Evolutionary conservation across 805 yeast genomes (phyloP), one percentile per base, ranked within the genome.

Genomic region (Isabelozyma heimii): DNA sequence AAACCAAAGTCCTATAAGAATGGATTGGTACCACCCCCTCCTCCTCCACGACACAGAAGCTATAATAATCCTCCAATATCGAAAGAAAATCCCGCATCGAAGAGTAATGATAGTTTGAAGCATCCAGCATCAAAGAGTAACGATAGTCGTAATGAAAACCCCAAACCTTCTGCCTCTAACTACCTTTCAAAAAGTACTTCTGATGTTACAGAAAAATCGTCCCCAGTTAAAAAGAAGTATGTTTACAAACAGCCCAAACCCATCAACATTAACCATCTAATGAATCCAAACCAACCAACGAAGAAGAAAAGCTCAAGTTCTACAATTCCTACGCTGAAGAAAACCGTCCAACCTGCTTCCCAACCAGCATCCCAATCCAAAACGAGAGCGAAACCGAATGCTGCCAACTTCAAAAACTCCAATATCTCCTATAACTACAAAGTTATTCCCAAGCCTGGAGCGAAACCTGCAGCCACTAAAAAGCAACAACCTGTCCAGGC

Each of bases 191-290:
- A 55, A 38, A 59, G 63, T 46, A 55, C 64, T 3, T 44, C 69
- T n/a, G 68, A 64, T 39, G 46, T 61, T 39, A 53, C 42, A 8
- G 46, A 16, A 45, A 38, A 15, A 33, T 38, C 27, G 16, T 40
- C 42, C 4, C 42, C 42, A 43, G 55, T 28, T 8, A 42, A 42
- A n/a, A 55, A 54, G 42, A 58, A 60, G 24, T 72, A 70, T 49
- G 55, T 63, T 8, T 73, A 72, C 54, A 66, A 56, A 30, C 65
- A 72, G 52, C 77, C 78, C 2, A 64, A 68, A 49, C 77, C 77
- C 0, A 50, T 73, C 48, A 69, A 72, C 49, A 58, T 72, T 24
- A 59, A 59, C 39, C 60, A 62, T 17, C 51, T 71, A 39, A 71
- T 73, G 76, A 59, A 60, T 40, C 24, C 44, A n/a, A 15, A n/a